Percentiles rank a stretch among this genome's conserved stretches.
These are phyloP conservation scores for Coprinellus aureogranulatus DNA, from an alignment of 768 basidiomycete species.

Conservation along the genomic window DNA sequence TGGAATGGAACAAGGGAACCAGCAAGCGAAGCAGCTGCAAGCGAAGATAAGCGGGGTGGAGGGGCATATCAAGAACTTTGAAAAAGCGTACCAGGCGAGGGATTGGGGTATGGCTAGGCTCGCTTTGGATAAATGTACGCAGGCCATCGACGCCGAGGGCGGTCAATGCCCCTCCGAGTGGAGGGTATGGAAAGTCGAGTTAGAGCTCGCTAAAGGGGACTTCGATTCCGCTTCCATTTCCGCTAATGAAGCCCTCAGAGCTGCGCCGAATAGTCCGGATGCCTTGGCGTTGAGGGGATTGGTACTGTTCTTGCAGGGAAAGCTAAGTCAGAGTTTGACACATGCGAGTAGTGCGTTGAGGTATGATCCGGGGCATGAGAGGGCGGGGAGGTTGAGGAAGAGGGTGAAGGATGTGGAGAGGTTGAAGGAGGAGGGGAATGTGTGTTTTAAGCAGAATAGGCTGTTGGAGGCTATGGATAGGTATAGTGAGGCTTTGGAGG, in stretches of 20 bases:
- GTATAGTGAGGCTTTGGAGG: constrained; percentile 73
- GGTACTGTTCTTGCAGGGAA: constrained; percentile 71
- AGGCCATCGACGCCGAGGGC: constrained; percentile 72
- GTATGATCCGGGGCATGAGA: constrained; percentile 73
- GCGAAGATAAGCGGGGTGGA: constrained; percentile 61
- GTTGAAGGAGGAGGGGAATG: constrained; percentile 83
- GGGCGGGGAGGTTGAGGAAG: constrained; percentile 68
- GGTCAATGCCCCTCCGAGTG: constrained; percentile 66
- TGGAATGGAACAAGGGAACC: constrained; percentile 59
- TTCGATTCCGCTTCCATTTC: constrained; percentile 72
- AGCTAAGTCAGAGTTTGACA: constrained; percentile 67
- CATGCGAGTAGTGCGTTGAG: constrained; percentile 72
- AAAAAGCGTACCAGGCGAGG: constrained; percentile 50
- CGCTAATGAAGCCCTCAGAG: constrained; percentile 75
- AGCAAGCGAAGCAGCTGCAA: constrained; percentile 57
- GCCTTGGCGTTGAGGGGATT: constrained; percentile 75
- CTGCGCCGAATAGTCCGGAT: constrained; percentile 74
- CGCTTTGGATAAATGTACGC: constrained; percentile 76
- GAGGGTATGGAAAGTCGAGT: constrained; percentile 76
- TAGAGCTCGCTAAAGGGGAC: constrained; percentile 68
- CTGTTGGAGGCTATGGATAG: constrained; percentile 61
- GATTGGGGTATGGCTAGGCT: constrained; percentile 79
- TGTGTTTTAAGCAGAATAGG: constrained; percentile 62
- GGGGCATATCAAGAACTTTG: constrained; percentile 63
- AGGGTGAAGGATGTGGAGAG: constrained; percentile 81